Conservation (phyloP, 2,329 filamentous ascomycete genomes). For the Fusarium azukiicola region DNA sequence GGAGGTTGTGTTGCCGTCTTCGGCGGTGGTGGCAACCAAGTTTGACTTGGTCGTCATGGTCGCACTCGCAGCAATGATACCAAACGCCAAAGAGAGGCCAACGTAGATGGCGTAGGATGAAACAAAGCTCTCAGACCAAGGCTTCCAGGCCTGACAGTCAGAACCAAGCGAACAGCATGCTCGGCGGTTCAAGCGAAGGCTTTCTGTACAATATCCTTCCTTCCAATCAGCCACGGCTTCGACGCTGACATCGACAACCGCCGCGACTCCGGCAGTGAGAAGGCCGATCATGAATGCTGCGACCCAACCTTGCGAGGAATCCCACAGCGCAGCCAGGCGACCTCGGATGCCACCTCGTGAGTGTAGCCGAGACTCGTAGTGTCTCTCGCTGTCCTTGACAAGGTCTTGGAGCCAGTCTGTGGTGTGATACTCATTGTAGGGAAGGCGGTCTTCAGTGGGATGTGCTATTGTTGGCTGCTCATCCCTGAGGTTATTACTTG, state of each 20-base stretch:
- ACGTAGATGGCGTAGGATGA: constrained; percentile 37
- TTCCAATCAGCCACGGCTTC: constrained; percentile 42
- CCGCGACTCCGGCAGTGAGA: constrained; percentile 30
- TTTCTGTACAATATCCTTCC: constrained; percentile 38
- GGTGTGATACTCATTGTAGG: constrained; percentile 80
- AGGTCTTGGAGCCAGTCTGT: constrained; percentile 82
- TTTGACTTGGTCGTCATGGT: constrained; percentile 41
- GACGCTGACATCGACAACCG: constrained; percentile 40
- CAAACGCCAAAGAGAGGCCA: constrained; percentile 29
- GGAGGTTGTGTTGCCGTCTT: background rate
- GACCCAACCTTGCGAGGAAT: constrained; percentile 36
- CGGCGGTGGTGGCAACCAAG: background rate
- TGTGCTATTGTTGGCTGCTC: background rate
- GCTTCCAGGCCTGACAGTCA: constrained; percentile 13
- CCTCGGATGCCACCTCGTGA: constrained; percentile 10
- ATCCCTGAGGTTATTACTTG: background rate
- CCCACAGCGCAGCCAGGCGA: constrained; percentile 15
- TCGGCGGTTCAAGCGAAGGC: constrained; percentile 20
- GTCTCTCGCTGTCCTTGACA: constrained; percentile 54
- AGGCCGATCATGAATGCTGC: constrained; percentile 40
- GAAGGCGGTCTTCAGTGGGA: background rate
- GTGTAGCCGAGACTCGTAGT: background rate
- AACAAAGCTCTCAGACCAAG: constrained; percentile 31
- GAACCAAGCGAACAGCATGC: constrained; percentile 20
- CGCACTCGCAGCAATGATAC: constrained; percentile 29